These are phyloP conservation scores for Platanthera zijinensis DNA, from an alignment of 106 monocot genomes.

Conservation along the genomic window DNA sequence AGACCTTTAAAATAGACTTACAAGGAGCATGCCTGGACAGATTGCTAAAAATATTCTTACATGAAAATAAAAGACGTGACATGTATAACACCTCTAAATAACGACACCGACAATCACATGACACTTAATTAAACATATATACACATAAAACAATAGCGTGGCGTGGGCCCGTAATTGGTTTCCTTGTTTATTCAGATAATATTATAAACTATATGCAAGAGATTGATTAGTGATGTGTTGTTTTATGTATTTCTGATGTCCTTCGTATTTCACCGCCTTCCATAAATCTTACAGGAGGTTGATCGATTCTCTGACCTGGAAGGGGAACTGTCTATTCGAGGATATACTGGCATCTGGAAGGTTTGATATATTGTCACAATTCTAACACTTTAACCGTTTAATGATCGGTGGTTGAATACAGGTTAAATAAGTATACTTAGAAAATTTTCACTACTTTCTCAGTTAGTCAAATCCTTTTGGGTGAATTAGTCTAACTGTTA, in stretches of 20 bases:
- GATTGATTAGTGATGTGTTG: not conserved
- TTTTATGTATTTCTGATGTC: not conserved
- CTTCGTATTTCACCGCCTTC: not conserved
- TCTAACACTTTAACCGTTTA: not conserved
- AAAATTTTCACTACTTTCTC: not conserved
- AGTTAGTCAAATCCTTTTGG: not conserved
- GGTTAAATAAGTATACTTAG: not conserved
- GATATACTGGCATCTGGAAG: conserved; percentile 93
- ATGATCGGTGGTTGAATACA: not conserved
- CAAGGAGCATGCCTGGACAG: no score
- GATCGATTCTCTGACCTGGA: conserved; percentile 78
- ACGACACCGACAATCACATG: no score
- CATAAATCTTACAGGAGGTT: conserved; percentile 59
- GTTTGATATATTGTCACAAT: conserved; percentile 16
- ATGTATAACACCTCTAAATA: no score
- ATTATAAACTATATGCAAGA: not conserved
- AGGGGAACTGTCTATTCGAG: conserved; percentile 41
- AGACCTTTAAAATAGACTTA: no score
- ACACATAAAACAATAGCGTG: no score
- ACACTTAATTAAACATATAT: no score
- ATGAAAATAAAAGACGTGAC: no score
- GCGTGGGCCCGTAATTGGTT: not conserved
- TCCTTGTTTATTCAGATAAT: not conserved
- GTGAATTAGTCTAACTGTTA: not conserved
- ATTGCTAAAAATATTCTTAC: no score